Percentiles rank a stretch among this genome's conserved stretches.
phyloP scores from a whole-genome alignment of 805 yeast genomes.

The Kazachstania taianensis region DNA sequence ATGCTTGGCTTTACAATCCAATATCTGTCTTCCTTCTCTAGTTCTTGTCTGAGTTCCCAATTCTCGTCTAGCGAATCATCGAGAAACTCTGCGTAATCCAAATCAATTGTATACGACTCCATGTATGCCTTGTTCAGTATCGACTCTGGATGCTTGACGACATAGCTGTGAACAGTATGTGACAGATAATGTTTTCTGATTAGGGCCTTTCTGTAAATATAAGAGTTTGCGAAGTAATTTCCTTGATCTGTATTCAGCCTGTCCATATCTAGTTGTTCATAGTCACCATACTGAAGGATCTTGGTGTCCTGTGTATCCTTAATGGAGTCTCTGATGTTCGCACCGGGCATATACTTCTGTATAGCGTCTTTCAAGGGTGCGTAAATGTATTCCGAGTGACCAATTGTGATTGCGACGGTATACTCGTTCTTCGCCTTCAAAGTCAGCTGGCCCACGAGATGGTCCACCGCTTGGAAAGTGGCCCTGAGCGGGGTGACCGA shows the following conservation, averaged over 20 bases:
- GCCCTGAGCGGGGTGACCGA: conserved; percentile 70
- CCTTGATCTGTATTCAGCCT: conserved; percentile 27
- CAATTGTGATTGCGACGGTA: conserved; percentile 25
- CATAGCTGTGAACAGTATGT: conserved; percentile 68
- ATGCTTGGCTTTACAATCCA: conserved; percentile 95
- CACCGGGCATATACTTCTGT: conserved; percentile 25
- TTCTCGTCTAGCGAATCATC: conserved; percentile 91
- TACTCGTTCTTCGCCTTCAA: background rate
- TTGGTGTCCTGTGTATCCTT: conserved; percentile 25
- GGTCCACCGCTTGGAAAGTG: conserved; percentile 37
- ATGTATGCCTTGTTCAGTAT: conserved; percentile 55
- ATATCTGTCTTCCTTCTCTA: conserved; percentile 38
- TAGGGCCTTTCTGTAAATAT: conserved; percentile 79
- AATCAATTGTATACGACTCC: conserved; percentile 67
- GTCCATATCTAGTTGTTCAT: conserved; percentile 80
- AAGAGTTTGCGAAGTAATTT: conserved; percentile 62
- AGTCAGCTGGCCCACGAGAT: conserved; percentile 15
- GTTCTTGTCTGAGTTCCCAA: conserved; percentile 74
- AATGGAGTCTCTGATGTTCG: conserved; percentile 15
- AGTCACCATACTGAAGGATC: conserved; percentile 75
- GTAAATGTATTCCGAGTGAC: conserved; percentile 33
- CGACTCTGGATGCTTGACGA: conserved; percentile 65
- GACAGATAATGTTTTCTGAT: conserved; percentile 85
- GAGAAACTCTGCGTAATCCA: conserved; percentile 91
- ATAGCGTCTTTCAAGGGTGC: conserved; percentile 30